A percentile compares a stretch with the other conserved stretches of the same genome.
Evolutionary conservation across 345 rosid species (phyloP).

Genomic region (Trapa bicornis): DNA sequence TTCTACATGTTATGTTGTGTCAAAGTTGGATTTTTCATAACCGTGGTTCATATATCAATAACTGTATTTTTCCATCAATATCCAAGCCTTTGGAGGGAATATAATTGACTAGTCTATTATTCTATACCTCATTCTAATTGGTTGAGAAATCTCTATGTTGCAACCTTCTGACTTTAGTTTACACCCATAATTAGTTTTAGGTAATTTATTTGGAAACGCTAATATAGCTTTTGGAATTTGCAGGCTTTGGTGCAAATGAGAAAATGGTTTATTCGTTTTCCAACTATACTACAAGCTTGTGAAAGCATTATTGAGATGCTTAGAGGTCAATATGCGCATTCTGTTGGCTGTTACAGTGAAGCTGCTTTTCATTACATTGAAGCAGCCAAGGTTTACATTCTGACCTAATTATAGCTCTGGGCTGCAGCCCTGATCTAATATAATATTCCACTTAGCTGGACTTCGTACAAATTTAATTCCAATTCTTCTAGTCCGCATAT

Average conservation of each 20-base stretch:
- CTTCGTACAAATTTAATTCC: not conserved
- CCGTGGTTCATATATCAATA: not conserved
- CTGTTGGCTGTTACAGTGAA: conserved; percentile 86
- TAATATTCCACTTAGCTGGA: not conserved
- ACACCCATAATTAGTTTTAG: conserved; percentile 1
- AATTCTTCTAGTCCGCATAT: not conserved
- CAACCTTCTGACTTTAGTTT: not conserved
- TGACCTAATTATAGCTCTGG: not conserved
- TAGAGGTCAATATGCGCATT: conserved; percentile 93
- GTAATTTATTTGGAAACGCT: conserved; percentile 6
- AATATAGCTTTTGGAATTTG: conserved; percentile 10
- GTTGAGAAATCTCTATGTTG: not conserved
- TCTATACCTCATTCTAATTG: not conserved
- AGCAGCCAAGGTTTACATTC: conserved; percentile 61
- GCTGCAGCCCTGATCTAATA: not conserved
- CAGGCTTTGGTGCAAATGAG: conserved; percentile 92
- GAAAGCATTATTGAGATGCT: conserved; percentile 95
- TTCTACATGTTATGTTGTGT: not conserved
- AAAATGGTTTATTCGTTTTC: conserved; percentile 74
- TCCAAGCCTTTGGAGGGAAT: not conserved
- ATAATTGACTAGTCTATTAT: not conserved
- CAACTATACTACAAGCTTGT: conserved; percentile 81
- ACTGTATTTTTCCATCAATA: not conserved
- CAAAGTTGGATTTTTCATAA: not conserved
- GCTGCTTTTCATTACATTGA: conserved; percentile 89